These are phyloP conservation scores for Gossypium laxum DNA, from an alignment of 441 rosid species.

Conservation along the genomic window DNA sequence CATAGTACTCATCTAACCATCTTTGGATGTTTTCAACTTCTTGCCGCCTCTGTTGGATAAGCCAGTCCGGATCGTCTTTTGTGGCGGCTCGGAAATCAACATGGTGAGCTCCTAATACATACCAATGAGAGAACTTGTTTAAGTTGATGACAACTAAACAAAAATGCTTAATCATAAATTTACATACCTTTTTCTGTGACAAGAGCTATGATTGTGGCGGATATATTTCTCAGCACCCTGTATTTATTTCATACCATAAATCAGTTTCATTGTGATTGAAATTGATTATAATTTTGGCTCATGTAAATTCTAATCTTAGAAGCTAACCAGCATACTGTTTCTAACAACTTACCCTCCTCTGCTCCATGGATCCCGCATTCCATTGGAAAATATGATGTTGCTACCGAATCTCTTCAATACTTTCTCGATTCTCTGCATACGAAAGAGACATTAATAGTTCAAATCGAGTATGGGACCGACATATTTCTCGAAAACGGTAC, in stretches of 20 bases:
- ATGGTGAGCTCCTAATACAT: slow-evolving; percentile 55
- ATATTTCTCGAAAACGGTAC: neutral
- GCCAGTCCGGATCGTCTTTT: slow-evolving; percentile 58
- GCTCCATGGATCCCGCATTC: slow-evolving; percentile 73
- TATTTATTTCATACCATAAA: neutral
- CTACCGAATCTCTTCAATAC: slow-evolving; percentile 53
- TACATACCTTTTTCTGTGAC: slow-evolving; percentile 46
- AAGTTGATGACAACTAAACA: neutral
- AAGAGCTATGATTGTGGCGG: slow-evolving; percentile 50
- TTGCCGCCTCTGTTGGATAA: slow-evolving; percentile 43
- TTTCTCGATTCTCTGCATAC: slow-evolving; percentile 34
- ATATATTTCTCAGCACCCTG: slow-evolving; percentile 58
- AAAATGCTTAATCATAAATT: neutral
- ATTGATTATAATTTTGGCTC: neutral
- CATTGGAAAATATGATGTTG: slow-evolving; percentile 68
- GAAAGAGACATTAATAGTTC: neutral
- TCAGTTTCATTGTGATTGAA: neutral
- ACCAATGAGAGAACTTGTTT: neutral
- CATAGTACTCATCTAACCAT: slow-evolving; percentile 48
- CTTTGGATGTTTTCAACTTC: slow-evolving; percentile 44
- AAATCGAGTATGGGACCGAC: neutral
- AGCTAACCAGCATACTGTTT: neutral
- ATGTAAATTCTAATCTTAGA: neutral
- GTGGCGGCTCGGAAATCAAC: slow-evolving; percentile 47
- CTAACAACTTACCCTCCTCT: slow-evolving; percentile 49